These are phyloP conservation scores for Aleurites moluccanus DNA, from an alignment of 441 rosid species.

Conservation along the genomic window DNA sequence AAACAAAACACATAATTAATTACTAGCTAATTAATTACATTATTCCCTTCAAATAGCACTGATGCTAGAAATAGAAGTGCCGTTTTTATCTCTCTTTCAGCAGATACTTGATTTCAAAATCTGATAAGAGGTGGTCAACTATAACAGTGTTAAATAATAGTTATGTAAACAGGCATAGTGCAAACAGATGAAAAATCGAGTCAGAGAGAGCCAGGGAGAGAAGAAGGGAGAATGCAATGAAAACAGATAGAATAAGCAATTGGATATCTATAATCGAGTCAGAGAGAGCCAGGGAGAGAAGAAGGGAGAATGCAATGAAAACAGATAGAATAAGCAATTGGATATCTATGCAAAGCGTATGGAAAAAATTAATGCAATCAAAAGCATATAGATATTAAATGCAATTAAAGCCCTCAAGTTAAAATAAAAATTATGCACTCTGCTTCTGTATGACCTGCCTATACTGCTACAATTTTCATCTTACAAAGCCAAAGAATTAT, in stretches of 20 bases:
- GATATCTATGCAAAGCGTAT: background rate
- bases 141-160: background rate
- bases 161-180: background rate
- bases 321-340: no score
- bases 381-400: background rate
- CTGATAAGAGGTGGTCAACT: background rate
- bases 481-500: background rate
- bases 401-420: background rate
- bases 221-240: background rate
- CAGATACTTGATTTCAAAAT: background rate
- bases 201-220: background rate
- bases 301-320: no score
- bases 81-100: no score
- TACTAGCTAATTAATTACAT: no score
- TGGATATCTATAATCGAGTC: no score
- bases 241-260: background rate
- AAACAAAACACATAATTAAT: no score
- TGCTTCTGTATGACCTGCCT: background rate
- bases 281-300: no score
- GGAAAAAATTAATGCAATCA: background rate
- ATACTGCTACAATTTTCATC: background rate
- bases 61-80: no score
- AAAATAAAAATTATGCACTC: background rate
- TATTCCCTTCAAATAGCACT: no score
- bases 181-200: background rate